Evolutionary conservation across 805 yeast species (phyloP).

Genomic region (Yamadazyma philogaea): DNA sequence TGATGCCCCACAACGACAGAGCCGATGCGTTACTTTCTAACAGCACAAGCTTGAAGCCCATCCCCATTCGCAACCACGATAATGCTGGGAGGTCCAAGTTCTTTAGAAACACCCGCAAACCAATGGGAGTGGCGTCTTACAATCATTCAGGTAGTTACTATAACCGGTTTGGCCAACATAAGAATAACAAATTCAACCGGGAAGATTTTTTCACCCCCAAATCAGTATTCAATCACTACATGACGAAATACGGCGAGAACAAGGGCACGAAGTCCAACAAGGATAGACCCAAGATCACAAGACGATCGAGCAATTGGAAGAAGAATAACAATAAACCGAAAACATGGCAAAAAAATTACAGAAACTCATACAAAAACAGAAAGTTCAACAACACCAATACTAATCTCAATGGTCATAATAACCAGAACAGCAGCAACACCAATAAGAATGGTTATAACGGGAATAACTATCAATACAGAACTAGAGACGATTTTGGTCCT

Average conservation of each 20-base stretch:
- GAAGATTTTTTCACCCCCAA: conserved; percentile 80
- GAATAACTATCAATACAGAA: conserved; percentile 11
- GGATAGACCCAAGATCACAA: conserved; percentile 18
- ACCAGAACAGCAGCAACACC: neutral
- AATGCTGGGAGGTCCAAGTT: conserved; percentile 18
- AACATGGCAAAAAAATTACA: conserved; percentile 16
- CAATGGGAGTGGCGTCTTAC: conserved; percentile 65
- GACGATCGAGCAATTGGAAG: conserved; percentile 18
- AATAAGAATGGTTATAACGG: no score
- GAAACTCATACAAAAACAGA: conserved; percentile 11
- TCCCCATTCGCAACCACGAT: conserved; percentile 32
- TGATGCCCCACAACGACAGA: conserved; percentile 18
- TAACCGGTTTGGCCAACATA: conserved; percentile 12
- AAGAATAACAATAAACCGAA: conserved; percentile 15
- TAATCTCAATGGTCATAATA: neutral
- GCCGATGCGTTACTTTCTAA: conserved; percentile 43
- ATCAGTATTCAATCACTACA: conserved; percentile 64
- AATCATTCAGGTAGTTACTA: conserved; percentile 23
- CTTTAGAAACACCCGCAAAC: conserved; percentile 49
- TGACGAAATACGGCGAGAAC: conserved; percentile 59
- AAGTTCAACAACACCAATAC: conserved; percentile 2
- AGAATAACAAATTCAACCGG: conserved; percentile 45
- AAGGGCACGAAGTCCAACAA: conserved; percentile 30
- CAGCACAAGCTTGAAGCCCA: conserved; percentile 35
- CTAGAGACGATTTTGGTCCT: conserved; percentile 13